phyloP scores from a whole-genome alignment of 2,329 filamentous ascomycete genomes.

The Aureobasidium sp. region DNA sequence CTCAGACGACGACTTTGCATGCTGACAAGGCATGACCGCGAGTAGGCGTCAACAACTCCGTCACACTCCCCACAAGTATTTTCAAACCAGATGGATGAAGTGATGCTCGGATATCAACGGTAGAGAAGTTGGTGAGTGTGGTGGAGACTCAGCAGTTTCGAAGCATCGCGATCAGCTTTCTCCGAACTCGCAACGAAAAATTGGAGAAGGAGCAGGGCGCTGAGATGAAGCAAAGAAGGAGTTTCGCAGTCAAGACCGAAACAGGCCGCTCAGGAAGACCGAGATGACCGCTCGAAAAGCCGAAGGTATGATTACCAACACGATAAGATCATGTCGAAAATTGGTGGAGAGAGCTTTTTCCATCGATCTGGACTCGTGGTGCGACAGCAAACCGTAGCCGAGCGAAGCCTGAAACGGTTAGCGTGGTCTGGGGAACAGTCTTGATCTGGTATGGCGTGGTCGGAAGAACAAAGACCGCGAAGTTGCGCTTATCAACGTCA shows the following conservation, averaged over 20 bases:
- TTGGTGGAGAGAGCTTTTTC: not conserved
- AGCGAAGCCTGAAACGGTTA: not conserved
- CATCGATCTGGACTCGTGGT: not conserved
- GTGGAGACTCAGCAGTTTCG: constrained; percentile 2
- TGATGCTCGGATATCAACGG: not conserved
- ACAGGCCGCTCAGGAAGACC: constrained; percentile 1
- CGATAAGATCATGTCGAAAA: not conserved
- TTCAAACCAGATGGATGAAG: not conserved
- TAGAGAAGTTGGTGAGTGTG: not conserved
- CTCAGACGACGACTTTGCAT: not conserved
- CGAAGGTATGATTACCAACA: not conserved
- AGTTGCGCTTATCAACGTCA: constrained; percentile 7
- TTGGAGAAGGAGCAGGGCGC: not conserved
- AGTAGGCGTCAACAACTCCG: not conserved
- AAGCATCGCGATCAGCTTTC: not conserved
- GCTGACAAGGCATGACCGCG: not conserved
- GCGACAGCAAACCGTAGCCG: not conserved
- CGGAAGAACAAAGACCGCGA: not conserved
- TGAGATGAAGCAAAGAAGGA: not conserved
- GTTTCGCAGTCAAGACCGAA: not conserved
- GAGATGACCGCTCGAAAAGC: constrained; percentile 1
- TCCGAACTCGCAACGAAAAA: not conserved
- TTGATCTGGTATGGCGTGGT: not conserved
- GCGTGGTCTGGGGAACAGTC: not conserved
- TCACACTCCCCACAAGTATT: not conserved